Percentiles rank a stretch among this genome's conserved stretches.
Conservation (phyloP, 1,284 basidiomycete genomes). For the Earliella scabrosa region DNA sequence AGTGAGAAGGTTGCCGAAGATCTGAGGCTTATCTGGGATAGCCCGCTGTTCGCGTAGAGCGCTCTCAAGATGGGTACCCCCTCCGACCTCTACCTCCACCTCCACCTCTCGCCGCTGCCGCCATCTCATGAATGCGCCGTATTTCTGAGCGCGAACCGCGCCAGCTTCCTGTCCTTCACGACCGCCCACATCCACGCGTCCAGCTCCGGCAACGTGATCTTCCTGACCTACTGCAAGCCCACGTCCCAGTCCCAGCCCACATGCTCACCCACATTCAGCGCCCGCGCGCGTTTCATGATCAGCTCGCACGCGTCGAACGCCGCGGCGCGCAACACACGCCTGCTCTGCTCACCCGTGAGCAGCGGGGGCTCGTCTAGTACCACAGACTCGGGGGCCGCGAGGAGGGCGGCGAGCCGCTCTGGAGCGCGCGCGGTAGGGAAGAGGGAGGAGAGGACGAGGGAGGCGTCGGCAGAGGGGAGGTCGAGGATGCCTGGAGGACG, state of each 20-base stretch:
- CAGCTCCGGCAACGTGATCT: conserved; percentile 61
- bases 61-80: no score
- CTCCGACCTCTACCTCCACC: no score
- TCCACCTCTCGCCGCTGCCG: neutral
- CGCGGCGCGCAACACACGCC: conserved; percentile 80
- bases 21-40: neutral
- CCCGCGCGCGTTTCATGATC: conserved; percentile 59
- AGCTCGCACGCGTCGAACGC: conserved; percentile 77
- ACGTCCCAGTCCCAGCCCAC: conserved; percentile 24
- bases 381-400: conserved; percentile 38
- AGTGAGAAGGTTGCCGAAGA: neutral
- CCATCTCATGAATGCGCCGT: conserved; percentile 74
- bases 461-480: conserved; percentile 47
- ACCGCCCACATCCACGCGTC: conserved; percentile 80
- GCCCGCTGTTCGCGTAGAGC: no score
- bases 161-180: conserved; percentile 70
- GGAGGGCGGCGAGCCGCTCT: conserved; percentile 43
- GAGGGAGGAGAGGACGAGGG: conserved; percentile 43
- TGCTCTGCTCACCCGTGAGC: conserved; percentile 61
- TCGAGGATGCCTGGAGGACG: conserved; percentile 80
- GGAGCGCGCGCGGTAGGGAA: conserved; percentile 50
- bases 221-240: conserved; percentile 53
- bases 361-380: conserved; percentile 64
- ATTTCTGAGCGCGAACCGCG: conserved; percentile 63
- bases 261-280: conserved; percentile 40